Conservation (phyloP, 345 rosid species). For the Eucalyptus marginata region DNA sequence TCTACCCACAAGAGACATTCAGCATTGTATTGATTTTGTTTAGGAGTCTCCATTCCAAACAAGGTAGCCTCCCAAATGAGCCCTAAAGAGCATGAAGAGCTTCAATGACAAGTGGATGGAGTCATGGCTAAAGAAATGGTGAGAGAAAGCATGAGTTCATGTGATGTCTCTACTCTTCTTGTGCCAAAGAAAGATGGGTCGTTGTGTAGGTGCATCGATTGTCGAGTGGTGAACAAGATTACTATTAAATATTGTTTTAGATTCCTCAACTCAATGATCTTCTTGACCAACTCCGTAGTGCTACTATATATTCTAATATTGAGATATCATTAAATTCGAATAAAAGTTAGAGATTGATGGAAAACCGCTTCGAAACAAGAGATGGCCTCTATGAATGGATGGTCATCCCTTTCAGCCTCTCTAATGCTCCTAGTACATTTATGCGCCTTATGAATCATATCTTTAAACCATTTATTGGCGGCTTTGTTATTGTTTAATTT, state of each 20-base stretch:
- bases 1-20: not conserved
- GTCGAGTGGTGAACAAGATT: not conserved
- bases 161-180: not conserved
- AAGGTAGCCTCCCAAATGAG: not conserved
- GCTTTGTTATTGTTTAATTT: not conserved
- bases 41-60: rapidly evolving
- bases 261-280: not conserved
- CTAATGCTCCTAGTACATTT: not conserved
- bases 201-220: not conserved
- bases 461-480: not conserved
- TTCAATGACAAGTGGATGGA: not conserved
- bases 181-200: not conserved
- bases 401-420: not conserved
- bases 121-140: not conserved
- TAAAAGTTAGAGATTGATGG: not conserved
- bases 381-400: not conserved
- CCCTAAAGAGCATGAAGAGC: not conserved
- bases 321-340: not conserved
- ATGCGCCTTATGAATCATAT: not conserved
- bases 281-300: not conserved
- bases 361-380: not conserved
- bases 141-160: not conserved
- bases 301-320: not conserved
- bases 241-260: not conserved
- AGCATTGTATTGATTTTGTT: not conserved